Evolutionary conservation across 2,329 filamentous ascomycete species (phyloP), one percentile per base, ranked within the genome.

Genomic region (Epichloe elymi): DNA sequence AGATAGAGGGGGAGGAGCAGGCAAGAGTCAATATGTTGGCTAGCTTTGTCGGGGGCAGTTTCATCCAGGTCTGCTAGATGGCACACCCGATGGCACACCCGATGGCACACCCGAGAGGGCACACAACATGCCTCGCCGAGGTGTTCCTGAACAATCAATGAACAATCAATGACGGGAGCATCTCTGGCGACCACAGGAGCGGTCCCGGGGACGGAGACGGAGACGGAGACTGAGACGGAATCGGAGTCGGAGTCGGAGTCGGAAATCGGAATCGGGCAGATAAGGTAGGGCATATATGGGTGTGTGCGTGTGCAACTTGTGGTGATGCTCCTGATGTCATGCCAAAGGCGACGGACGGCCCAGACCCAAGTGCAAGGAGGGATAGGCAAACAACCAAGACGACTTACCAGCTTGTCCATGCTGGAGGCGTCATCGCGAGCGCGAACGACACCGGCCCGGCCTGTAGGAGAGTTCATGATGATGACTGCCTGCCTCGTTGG

Each of bases 401-500:
- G n/a, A 70, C 75, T 72, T 73, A 83, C 79, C 70, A 82, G 70
- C 62, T 74, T 76, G 57, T 78, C 76, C 70, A 82, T 74, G 58
- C 65, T 70, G 55, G 69, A 70, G 55, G 70, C 74, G 65, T 74
- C 72, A 48, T 74, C 69, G 55, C 71, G 63, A 58, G 77, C 72
- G 62, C 74, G 70, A 60, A 83, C 73, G 57, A 80, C 66, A 61
- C 78, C 78, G 60, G 76, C 77, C 68, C 74, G 76, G 64, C 76
- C 76, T 55, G 73, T 74, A 49, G 67, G 63, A 53, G 66, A 62
- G 63, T 70, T 65, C 67, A 69, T 69, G 56, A 61, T 64, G 56
- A 42, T 37, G 58, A 43, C 50, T 52, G 49, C 46, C 45, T 50
- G 52, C 45, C 52, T 55, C 52, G 49, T 46, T 53, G 53, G 44